phyloP scores from a whole-genome alignment of 2,329 filamentous ascomycete genomes.

The Ascochyta fabae region DNA sequence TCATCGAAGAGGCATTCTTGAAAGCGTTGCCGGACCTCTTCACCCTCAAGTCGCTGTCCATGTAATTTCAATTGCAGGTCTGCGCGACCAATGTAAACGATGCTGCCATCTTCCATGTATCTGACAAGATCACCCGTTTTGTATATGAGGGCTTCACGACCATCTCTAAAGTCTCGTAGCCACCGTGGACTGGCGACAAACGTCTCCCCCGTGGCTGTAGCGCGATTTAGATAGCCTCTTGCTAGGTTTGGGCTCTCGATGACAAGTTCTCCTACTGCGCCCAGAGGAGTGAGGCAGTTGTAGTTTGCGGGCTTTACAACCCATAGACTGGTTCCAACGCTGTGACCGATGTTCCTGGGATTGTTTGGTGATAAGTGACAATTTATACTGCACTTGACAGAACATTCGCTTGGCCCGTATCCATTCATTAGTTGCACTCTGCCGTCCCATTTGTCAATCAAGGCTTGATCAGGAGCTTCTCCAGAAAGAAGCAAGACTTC shows the following conservation, averaged over 20 bases:
- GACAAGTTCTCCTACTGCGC: slow-evolving; percentile 27
- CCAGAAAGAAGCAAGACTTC: neutral
- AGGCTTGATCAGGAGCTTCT: neutral
- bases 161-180: neutral
- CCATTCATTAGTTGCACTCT: slow-evolving; percentile 14
- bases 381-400: slow-evolving; percentile 2
- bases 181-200: neutral
- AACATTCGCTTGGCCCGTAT: slow-evolving; percentile 22
- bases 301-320: slow-evolving; percentile 31
- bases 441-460: slow-evolving; percentile 14
- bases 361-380: slow-evolving; percentile 3
- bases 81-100: slow-evolving; percentile 28
- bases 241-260: slow-evolving; percentile 26
- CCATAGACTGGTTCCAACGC: slow-evolving; percentile 19
- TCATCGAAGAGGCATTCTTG: neutral
- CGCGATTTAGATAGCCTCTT: slow-evolving; percentile 25
- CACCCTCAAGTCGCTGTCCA: slow-evolving; percentile 33
- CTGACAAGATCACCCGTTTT: slow-evolving; percentile 23
- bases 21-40: slow-evolving; percentile 20
- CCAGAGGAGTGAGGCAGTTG: slow-evolving; percentile 21
- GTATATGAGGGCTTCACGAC: neutral
- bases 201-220: neutral
- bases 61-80: slow-evolving; percentile 39
- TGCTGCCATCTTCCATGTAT: slow-evolving; percentile 55
- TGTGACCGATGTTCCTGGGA: slow-evolving; percentile 49